Conservation (phyloP, 257 asterid genomes). For the Ilex asprella region DNA sequence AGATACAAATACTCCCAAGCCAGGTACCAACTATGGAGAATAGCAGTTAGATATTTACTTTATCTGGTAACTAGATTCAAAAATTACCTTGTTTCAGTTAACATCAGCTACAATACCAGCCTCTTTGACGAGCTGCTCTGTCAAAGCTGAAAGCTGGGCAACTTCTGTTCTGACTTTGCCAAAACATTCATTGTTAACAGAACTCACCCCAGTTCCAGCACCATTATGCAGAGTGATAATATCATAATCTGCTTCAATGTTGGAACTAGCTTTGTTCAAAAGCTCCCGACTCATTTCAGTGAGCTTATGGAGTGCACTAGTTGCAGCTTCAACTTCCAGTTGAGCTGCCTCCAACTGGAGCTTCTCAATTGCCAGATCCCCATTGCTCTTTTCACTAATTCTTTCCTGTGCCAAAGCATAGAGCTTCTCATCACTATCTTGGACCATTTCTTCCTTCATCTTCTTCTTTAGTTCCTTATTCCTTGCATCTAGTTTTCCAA, state of each 20-base stretch:
- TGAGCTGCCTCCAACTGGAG: constrained; percentile 67
- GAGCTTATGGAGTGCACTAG: constrained; percentile 52
- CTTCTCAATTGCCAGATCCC: constrained; percentile 61
- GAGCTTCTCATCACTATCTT: constrained; percentile 42
- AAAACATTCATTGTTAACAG: constrained; percentile 10
- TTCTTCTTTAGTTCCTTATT: constrained; percentile 51
- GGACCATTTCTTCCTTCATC: constrained; percentile 38
- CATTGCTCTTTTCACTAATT: constrained; percentile 43
- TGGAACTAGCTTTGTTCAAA: constrained; percentile 31
- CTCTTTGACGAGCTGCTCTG: constrained; percentile 56
- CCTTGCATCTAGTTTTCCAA: constrained; percentile 35
- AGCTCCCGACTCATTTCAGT: constrained; percentile 69
- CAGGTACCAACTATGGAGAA: no score
- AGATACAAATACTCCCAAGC: no score
- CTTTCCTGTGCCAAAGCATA: constrained; percentile 52
- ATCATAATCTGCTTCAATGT: constrained; percentile 29
- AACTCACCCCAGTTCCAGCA: constrained; percentile 11
- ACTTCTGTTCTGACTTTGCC: constrained; percentile 50
- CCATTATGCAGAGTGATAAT: constrained; percentile 1
- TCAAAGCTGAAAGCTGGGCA: constrained; percentile 53
- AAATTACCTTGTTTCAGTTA: neutral
- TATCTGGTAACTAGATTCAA: no score
- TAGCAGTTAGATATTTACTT: no score
- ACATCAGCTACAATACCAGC: constrained; percentile 30
- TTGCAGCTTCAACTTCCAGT: constrained; percentile 77